Base-by-base conservation (phyloP, 805 yeast genomes). In the Diddensiella santjacobensis region DNA sequence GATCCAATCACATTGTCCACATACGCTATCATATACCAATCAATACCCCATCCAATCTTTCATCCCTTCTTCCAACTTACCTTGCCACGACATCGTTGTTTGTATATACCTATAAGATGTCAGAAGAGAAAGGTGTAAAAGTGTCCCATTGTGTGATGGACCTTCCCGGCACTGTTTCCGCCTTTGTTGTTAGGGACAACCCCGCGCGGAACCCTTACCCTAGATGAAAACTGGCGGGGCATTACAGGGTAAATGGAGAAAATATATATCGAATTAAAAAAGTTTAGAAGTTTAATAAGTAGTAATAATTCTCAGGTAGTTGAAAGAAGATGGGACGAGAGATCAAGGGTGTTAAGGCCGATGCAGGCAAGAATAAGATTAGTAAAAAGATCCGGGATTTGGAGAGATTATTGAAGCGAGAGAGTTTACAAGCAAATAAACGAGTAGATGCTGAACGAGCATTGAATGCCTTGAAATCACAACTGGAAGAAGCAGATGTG, bases 1-100 rank as follows among this genome's bases (percentile, higher is more conserved):
- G 97, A 85, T 48, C 83, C 86, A 57, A 85, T 72, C 58, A 93
- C 81, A 72, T 89, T 91, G 67, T 93, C 98, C 47, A 96, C 89
- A 78, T 93, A 93, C 52, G 97, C 97, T 89, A 49, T n/a, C n/a
- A n/a, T n/a, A n/a, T n/a, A n/a, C n/a, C n/a, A n/a, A n/a, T 44
- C 23, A 22, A 18, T 4, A 33, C 3, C 17, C 11, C 3, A 24
- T 6, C 15, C 48, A 23, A 8, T n/a, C n/a, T n/a, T n/a, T n/a
- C n/a, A n/a, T n/a, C n/a, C n/a, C n/a, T n/a, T 17, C 18, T 17
- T 15, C 8, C 31, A 26, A 36, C 62, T 30, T 53, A 61, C 65
- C 65, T 59, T 62, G 65, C 66, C 66, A 62, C 53, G 66, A 62
- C 66, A 62, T 62, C 38, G 19, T 44, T 42, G n/a, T n/a, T n/a